Conservation (phyloP, 2,329 filamentous ascomycete genomes). For the Metarhizium sp. region DNA sequence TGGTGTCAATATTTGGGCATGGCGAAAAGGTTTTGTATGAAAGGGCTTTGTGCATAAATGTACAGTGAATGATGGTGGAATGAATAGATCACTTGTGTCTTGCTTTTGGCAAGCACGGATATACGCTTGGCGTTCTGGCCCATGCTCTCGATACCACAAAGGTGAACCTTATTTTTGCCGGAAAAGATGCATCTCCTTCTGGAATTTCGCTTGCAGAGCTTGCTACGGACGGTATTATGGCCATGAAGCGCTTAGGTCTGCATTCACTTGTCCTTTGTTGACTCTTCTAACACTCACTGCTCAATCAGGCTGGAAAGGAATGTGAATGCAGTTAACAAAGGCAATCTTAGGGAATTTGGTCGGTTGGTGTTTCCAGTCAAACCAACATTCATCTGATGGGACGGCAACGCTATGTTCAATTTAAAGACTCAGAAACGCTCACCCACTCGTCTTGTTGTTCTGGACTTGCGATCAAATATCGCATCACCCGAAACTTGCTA, state of each 20-base stretch:
- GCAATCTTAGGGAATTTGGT: background rate
- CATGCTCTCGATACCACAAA: background rate
- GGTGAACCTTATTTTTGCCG: background rate
- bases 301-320: background rate
- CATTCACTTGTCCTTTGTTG: background rate
- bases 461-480: background rate
- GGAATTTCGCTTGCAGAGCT: background rate
- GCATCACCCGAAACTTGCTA: background rate
- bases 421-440: background rate
- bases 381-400: background rate
- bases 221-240: background rate
- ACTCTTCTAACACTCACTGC: background rate
- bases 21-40: background rate
- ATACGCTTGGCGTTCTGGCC: background rate
- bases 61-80: background rate
- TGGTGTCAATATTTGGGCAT: background rate
- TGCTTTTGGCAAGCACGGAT: background rate
- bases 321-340: background rate
- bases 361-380: background rate
- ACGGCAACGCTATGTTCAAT: background rate
- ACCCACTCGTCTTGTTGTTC: background rate
- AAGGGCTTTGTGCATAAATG: background rate
- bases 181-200: background rate
- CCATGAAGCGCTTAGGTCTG: background rate
- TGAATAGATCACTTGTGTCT: background rate